Base-by-base conservation (phyloP, 1,139 yeast species). In the Zygosaccharomyces pseudobailii region DNA sequence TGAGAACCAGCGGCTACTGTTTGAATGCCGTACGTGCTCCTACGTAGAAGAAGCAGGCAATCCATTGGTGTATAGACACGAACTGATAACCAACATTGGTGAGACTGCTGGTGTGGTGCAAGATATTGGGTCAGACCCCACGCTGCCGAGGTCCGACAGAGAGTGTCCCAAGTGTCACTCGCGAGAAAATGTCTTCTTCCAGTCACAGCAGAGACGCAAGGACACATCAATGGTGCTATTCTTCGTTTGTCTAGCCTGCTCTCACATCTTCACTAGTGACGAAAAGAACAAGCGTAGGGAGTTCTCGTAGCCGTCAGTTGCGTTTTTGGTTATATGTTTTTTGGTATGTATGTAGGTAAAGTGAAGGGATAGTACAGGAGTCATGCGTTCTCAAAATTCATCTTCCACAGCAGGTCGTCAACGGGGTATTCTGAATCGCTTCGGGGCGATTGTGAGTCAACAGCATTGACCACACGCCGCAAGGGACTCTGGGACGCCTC, bases 41-140 rank as follows among this genome's bases (percentile, higher is more conserved):
- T 92, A 92, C 67, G 87, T 95, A 2, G 97, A 92, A 67, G 78
- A 85, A 53, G 97, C 98, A 0, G 94, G 84, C 49, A 80, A 86
- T 58, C 84, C 96, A 20, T 79, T 85, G 65, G 96, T 94, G 40
- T 94, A 87, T 66, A 78, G 97, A 58, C 95, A 92, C 68, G 97
- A 92, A 70, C 76, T 92, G 69, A 86, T 88, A 56, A 81, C 97
- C 20, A 85, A 86, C 59, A 87, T 70, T 43, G 72, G 92, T 58
- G 97, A 89, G 63, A 92, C 97, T 2, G 98, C 98, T 1, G 98
- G 98, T 58, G 96, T 89, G 48, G 96, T 94, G 37, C 95, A 88
- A 63, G 98, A 94, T 67, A 87, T 94, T 57, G 97, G 97, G 0
- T 77, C 83, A 35, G 99, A 92, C 68, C 98, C 98, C 10, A 92